Percentiles rank a stretch among this genome's conserved stretches.
Evolutionary conservation across 129 eudicot species (phyloP).

Genomic region (Centrapalus pauciflorus): DNA sequence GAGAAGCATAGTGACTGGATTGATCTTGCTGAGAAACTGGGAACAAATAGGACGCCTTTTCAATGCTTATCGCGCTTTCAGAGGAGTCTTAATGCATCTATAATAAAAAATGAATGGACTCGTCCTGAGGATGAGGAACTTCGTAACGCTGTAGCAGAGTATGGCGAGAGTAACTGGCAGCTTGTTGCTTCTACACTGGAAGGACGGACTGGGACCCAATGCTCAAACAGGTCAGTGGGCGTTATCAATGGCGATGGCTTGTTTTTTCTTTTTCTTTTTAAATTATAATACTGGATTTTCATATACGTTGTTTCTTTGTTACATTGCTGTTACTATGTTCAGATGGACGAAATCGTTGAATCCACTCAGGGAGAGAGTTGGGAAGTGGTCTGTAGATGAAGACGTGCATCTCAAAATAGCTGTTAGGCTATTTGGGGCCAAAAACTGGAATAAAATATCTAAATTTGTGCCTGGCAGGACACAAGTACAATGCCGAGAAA

Average conservation of each 20-base stretch:
- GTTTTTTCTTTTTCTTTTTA: neutral
- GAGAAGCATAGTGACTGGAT: conserved; percentile 63
- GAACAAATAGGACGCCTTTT: conserved; percentile 78
- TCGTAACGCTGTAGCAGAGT: conserved; percentile 66
- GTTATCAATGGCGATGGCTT: neutral
- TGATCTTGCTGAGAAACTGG: conserved; percentile 47
- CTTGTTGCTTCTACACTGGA: conserved; percentile 65
- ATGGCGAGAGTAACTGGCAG: conserved; percentile 86
- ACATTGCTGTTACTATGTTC: conserved; percentile 7
- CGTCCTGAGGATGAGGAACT: conserved; percentile 65
- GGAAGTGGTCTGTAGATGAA: conserved; percentile 71
- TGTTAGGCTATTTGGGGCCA: conserved; percentile 65
- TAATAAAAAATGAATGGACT: conserved; percentile 79
- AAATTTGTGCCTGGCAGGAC: conserved; percentile 79
- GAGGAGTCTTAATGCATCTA: conserved; percentile 88
- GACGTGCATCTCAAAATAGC: conserved; percentile 78
- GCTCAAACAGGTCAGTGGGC: conserved; percentile 81
- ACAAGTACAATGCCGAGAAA: conserved; percentile 85
- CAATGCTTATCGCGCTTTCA: conserved; percentile 86
- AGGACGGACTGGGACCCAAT: conserved; percentile 90
- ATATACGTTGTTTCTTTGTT: neutral
- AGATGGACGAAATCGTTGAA: conserved; percentile 81
- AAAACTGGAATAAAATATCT: conserved; percentile 72
- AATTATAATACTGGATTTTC: too few relatives aligned
- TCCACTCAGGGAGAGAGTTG: conserved; percentile 66